Evolutionary conservation across 2,329 filamentous ascomycete genomes (phyloP).

Genomic region (Xylaria multiplex): DNA sequence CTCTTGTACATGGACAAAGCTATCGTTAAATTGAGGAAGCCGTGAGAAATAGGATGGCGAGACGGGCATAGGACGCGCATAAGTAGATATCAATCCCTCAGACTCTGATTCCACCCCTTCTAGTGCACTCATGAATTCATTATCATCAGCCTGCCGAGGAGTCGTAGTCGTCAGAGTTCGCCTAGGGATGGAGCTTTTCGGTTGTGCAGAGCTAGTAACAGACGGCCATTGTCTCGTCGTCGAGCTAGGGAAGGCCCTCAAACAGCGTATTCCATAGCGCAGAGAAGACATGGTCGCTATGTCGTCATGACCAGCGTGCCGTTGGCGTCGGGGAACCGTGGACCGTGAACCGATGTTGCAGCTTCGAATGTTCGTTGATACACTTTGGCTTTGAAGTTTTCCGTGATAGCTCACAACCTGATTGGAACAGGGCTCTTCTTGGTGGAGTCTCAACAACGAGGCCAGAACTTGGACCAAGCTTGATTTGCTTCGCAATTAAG

Average conservation of each 20-base stretch:
- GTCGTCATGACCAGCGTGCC: slow-evolving; percentile 43
- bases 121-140: slow-evolving; percentile 18
- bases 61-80: slow-evolving; percentile 80
- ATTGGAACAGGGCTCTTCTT: slow-evolving; percentile 7
- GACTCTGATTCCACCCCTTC: slow-evolving; percentile 46
- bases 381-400: slow-evolving; percentile 23
- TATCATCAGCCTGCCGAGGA: slow-evolving; percentile 27
- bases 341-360: slow-evolving; percentile 18
- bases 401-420: slow-evolving; percentile 20
- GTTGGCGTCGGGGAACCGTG: slow-evolving; percentile 5
- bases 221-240: slow-evolving; percentile 41
- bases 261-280: slow-evolving; percentile 46
- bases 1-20: slow-evolving; percentile 76
- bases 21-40: slow-evolving; percentile 85
- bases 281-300: slow-evolving; percentile 48
- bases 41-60: slow-evolving; percentile 97
- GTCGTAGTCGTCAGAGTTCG: slow-evolving; percentile 40
- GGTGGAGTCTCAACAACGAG: slow-evolving; percentile 22
- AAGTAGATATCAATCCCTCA: slow-evolving; percentile 41
- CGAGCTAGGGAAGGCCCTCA: slow-evolving; percentile 43
- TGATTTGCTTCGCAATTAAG: slow-evolving; percentile 40
- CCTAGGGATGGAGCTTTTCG: slow-evolving; percentile 35
- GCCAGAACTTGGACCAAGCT: slow-evolving; percentile 1
- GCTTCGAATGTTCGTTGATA: slow-evolving; percentile 24
- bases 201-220: slow-evolving; percentile 34